Evolutionary conservation across 2,329 filamentous ascomycete species (phyloP), one percentile per base, ranked within the genome.

Genomic region (Emmonsiellopsis sp.): DNA sequence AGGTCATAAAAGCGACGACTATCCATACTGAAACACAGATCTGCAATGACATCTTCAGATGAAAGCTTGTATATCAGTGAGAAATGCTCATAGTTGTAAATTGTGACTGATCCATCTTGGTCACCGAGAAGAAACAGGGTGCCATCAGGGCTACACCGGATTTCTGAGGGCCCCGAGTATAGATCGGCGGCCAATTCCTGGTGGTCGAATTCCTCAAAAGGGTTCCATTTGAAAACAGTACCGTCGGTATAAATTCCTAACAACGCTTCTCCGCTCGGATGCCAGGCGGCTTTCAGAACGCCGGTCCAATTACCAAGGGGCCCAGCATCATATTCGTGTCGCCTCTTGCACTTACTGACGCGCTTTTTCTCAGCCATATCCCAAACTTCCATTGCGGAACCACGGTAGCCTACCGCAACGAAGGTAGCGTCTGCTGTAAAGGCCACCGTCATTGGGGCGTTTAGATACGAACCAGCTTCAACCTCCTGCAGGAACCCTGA

Each of bases 221-320:
- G 65, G 46, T 63, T 53, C 69, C 67, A 72, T 56, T 67, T 70
- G 55, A 73, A 71, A 3, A 73, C 46, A 7, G 59, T 42, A 0
- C 68, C 69, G 50, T 65, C 66, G 13, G 62, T 59, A 47, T 67
- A 63, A 6, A 70, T 38, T 3, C 69, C 70, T 7, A 70, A 45
- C 4, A 72, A 41, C 16, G 9, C 32, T 30, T 51, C 30, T 30
- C 35, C 26, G 20, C 38, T 30, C 11, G 35, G 35, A 47, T 68
- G 60, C 7, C 58, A 59, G 6, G 32, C 55, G 10, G 61, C 51
- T 1, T 67, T 66, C 54, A 67, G 62, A 66, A 65, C 70, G 13
- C 32, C 7, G 43, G 38, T 15, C 30, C 35, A 30, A 46, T 48
- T 20, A 26, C 38, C 26, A 16, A 15, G 16, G 10, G n/a, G 10